Conservation (phyloP, 176 grass and related monocot genomes). For the Ensete ventricosum region DNA sequence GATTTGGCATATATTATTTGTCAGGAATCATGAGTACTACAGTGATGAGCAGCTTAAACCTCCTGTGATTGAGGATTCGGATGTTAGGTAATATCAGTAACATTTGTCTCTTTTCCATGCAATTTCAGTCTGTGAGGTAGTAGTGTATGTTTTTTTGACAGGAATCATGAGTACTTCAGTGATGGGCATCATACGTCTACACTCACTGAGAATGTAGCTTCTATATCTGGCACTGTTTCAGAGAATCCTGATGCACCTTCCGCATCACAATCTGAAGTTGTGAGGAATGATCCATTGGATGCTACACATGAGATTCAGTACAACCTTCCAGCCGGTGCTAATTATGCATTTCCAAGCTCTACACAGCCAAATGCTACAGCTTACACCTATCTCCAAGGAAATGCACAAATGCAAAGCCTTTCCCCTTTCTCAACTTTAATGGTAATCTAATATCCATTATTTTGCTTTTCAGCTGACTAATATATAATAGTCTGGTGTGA, state of each 20-base stretch:
- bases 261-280: slow-evolving; percentile 53
- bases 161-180: slow-evolving; percentile 67
- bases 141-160: slow-evolving; percentile 17
- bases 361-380: slow-evolving; percentile 50
- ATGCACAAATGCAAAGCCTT: slow-evolving; percentile 58
- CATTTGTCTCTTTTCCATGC: background rate
- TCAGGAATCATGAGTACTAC: slow-evolving; percentile 72
- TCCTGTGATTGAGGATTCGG: background rate
- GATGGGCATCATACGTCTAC: slow-evolving; percentile 30
- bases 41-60: slow-evolving; percentile 34
- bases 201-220: slow-evolving; percentile 36
- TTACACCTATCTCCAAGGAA: slow-evolving; percentile 51
- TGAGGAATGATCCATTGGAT: slow-evolving; percentile 46
- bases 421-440: slow-evolving; percentile 73
- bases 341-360: slow-evolving; percentile 49
- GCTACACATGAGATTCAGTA: slow-evolving; percentile 60
- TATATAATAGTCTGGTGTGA: slow-evolving; percentile 2
- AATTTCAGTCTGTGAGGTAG: slow-evolving; percentile 7
- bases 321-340: slow-evolving; percentile 61
- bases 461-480: slow-evolving; percentile 5
- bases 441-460: slow-evolving; percentile 32
- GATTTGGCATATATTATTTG: background rate
- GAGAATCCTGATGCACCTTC: slow-evolving; percentile 59
- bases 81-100: slow-evolving; percentile 44
- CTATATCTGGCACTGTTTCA: slow-evolving; percentile 40